Conservation (phyloP, 805 yeast genomes). For the Candida manassasensis region DNA sequence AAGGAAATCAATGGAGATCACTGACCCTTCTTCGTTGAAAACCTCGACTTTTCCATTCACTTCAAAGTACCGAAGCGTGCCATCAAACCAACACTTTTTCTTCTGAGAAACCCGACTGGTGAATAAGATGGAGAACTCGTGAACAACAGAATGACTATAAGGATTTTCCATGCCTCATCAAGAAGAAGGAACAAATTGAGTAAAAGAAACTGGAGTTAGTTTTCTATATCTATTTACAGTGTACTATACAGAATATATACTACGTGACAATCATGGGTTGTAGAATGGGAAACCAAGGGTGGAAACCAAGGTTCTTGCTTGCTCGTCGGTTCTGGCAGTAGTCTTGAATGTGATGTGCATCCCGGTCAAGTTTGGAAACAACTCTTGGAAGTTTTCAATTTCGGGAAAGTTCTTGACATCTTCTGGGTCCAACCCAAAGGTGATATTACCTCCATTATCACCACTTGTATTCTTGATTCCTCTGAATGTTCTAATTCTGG, state of each 20-base stretch:
- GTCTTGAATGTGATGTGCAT: constrained; percentile 83
- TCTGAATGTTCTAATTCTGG: constrained; percentile 81
- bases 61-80: constrained; percentile 40
- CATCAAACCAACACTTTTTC: constrained; percentile 51
- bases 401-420: constrained; percentile 87
- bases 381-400: constrained; percentile 82
- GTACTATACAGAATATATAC: constrained; percentile 2
- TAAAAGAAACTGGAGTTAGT: not conserved
- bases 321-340: constrained; percentile 82
- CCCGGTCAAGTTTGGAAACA: constrained; percentile 85
- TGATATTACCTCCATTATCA: constrained; percentile 78
- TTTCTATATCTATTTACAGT: not conserved
- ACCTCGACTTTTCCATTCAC: constrained; percentile 47
- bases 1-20: constrained; percentile 32
- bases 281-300: constrained; percentile 77
- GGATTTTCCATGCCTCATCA: constrained; percentile 7
- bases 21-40: constrained; percentile 28
- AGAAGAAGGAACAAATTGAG: not conserved
- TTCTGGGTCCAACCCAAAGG: constrained; percentile 76
- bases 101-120: constrained; percentile 43
- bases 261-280: constrained; percentile 11
- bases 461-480: constrained; percentile 78
- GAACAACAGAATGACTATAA: constrained; percentile 34
- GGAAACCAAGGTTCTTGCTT: constrained; percentile 81
- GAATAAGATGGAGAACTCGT: constrained; percentile 44